A percentile compares a stretch with the other conserved stretches of the same genome.
These are phyloP conservation scores for Linaria vulgaris DNA, from an alignment of 257 asterid genomes.

Conservation along the genomic window DNA sequence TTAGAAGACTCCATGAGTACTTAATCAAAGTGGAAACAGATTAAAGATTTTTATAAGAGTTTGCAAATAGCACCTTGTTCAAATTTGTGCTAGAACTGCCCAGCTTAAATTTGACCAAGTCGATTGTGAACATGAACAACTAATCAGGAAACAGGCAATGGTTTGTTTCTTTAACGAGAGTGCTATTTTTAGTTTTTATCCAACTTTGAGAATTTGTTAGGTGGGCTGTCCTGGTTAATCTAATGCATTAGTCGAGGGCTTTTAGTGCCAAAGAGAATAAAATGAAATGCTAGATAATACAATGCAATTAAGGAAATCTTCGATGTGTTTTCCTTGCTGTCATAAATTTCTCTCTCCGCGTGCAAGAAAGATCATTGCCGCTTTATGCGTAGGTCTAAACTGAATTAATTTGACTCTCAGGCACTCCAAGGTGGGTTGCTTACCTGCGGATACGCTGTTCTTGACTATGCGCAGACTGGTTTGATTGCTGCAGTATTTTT, in stretches of 20 bases:
- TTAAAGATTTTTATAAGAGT: too few relatives aligned
- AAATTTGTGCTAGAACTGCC: not conserved
- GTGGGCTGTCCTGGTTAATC: not conserved
- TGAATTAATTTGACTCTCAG: conserved; percentile 46
- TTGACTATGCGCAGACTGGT: conserved; percentile 98
- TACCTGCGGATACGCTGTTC: conserved; percentile 74
- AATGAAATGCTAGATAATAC: conserved; percentile 18
- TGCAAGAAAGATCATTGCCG: conserved; percentile 3
- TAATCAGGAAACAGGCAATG: conserved; percentile 2
- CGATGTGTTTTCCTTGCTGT: conserved; percentile 16
- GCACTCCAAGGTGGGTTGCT: conserved; percentile 82
- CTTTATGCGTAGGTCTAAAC: conserved; percentile 22
- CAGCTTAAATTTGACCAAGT: not conserved
- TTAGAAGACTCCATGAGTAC: too few relatives aligned
- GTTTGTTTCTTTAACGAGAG: not conserved
- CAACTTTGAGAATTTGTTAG: not conserved
- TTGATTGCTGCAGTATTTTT: conserved; percentile 94
- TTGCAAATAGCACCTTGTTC: not conserved
- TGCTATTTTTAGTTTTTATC: conserved; percentile 1
- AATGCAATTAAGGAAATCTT: conserved; percentile 2
- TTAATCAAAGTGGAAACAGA: too few relatives aligned
- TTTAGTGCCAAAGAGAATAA: not conserved
- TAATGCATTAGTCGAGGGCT: conserved; percentile 8
- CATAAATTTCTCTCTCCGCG: conserved; percentile 24
- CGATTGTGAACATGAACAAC: too few relatives aligned